phyloP scores from a whole-genome alignment of 192 early-diverging fungal species.

The Coemansia sp. region DNA sequence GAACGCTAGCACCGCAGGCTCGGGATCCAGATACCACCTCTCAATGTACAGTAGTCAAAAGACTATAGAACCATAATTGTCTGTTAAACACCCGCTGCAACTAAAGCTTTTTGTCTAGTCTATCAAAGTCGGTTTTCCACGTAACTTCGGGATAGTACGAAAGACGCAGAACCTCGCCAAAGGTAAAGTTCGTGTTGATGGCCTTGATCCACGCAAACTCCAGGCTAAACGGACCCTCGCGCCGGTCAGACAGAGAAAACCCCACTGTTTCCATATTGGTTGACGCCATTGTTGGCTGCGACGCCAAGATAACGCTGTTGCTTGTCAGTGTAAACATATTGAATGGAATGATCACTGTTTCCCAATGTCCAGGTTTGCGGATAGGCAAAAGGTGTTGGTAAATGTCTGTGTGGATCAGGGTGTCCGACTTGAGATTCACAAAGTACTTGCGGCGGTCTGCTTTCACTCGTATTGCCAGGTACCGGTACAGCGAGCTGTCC shows the following conservation, averaged over 20 bases:
- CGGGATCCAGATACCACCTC: too few species aligned
- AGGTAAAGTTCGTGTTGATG: constrained; percentile 75
- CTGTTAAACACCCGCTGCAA: background rate
- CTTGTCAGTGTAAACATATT: constrained; percentile 89
- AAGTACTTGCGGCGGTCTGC: constrained; percentile 85
- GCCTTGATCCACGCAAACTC: constrained; percentile 93
- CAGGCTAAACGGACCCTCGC: constrained; percentile 80
- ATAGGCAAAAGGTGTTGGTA: constrained; percentile 93
- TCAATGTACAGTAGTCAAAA: too few species aligned
- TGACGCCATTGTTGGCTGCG: constrained; percentile 83
- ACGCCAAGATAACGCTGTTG: constrained; percentile 81
- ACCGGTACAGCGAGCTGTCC: constrained; percentile 85
- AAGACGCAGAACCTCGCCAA: constrained; percentile 71
- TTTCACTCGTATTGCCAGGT: constrained; percentile 75
- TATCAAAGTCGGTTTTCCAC: constrained; percentile 43
- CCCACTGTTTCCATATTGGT: constrained; percentile 87
- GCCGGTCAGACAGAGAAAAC: constrained; percentile 77
- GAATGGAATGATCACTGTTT: constrained; percentile 90
- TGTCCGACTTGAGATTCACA: constrained; percentile 91
- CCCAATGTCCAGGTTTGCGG: constrained; percentile 87
- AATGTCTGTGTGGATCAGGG: constrained; percentile 77
- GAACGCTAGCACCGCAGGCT: too few species aligned
- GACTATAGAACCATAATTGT: too few species aligned
- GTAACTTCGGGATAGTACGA: constrained; percentile 28
- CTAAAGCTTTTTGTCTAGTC: constrained; percentile 29